These are phyloP conservation scores for Diaporthe batatas DNA, from an alignment of 2,329 filamentous ascomycete genomes.

Conservation along the genomic window DNA sequence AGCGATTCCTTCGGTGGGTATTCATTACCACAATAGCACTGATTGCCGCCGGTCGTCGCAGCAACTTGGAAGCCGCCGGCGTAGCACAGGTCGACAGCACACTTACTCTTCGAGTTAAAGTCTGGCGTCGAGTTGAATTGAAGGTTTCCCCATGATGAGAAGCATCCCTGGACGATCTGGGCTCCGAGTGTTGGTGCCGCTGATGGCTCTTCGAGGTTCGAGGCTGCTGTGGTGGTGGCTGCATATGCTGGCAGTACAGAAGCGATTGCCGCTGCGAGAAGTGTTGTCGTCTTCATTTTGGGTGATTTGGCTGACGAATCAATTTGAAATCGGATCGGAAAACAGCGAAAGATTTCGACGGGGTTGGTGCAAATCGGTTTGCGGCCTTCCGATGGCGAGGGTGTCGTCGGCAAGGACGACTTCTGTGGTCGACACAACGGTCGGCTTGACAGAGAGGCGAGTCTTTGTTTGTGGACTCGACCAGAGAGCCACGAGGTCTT, in stretches of 20 bases:
- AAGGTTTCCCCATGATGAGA: constrained; percentile 57
- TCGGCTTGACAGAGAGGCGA: background rate
- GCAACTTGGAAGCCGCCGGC: constrained; percentile 67
- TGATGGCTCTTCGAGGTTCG: constrained; percentile 54
- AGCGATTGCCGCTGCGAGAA: constrained; percentile 34
- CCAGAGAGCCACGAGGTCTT: constrained; percentile 28
- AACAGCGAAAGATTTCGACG: background rate
- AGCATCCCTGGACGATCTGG: constrained; percentile 66
- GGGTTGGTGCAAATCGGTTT: background rate
- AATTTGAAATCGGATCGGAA: background rate
- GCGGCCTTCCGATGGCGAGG: constrained; percentile 16
- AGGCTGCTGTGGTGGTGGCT: constrained; percentile 34
- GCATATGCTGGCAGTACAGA: constrained; percentile 34
- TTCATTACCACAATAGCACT: constrained; percentile 80
- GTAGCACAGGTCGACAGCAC: constrained; percentile 55
- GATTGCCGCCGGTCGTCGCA: constrained; percentile 69
- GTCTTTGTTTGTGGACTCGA: constrained; percentile 15
- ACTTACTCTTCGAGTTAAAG: constrained; percentile 59
- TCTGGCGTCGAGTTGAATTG: constrained; percentile 43
- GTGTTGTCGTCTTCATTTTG: constrained; percentile 41
- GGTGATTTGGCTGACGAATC: background rate
- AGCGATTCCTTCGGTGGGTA: constrained; percentile 71
- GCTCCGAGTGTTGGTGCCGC: constrained; percentile 53
- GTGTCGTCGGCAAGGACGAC: background rate
- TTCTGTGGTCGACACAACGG: constrained; percentile 16